phyloP scores from a whole-genome alignment of 495 filamentous ascomycete species.

The Penicillium canariense region DNA sequence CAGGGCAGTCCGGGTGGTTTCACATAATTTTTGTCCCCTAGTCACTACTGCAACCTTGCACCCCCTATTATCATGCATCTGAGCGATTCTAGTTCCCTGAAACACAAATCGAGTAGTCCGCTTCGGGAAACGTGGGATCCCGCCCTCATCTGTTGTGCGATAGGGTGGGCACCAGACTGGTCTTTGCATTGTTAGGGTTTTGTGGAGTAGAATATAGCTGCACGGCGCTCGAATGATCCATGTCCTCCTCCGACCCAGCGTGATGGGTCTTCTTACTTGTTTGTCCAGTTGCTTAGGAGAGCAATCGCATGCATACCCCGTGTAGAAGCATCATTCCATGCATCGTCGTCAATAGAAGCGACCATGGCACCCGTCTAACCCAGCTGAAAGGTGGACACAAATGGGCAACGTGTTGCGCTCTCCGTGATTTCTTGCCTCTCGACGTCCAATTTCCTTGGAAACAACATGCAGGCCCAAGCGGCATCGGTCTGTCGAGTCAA shows the following conservation, averaged over 20 bases:
- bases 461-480: background rate
- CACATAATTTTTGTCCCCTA: background rate
- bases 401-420: background rate
- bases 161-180: conserved; percentile 1
- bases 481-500: background rate
- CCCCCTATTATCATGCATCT: background rate
- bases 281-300: background rate
- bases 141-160: conserved; percentile 9
- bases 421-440: conserved; percentile 2
- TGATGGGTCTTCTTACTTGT: background rate
- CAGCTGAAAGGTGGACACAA: conserved; percentile 8
- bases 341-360: background rate
- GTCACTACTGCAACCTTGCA: conserved; percentile 3
- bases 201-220: conserved; percentile 18
- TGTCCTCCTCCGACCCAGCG: background rate
- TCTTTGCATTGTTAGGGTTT: conserved; percentile 15
- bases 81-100: background rate
- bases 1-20: conserved; percentile 1
- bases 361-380: background rate
- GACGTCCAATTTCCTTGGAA: background rate
- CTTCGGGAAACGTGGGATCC: conserved; percentile 12
- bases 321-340: too few relatives aligned
- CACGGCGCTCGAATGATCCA: conserved; percentile 8
- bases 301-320: background rate
- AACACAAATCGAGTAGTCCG: background rate